Base-by-base conservation (phyloP, 169 alveolate genomes). In the Perkinsus marinus region DNA sequence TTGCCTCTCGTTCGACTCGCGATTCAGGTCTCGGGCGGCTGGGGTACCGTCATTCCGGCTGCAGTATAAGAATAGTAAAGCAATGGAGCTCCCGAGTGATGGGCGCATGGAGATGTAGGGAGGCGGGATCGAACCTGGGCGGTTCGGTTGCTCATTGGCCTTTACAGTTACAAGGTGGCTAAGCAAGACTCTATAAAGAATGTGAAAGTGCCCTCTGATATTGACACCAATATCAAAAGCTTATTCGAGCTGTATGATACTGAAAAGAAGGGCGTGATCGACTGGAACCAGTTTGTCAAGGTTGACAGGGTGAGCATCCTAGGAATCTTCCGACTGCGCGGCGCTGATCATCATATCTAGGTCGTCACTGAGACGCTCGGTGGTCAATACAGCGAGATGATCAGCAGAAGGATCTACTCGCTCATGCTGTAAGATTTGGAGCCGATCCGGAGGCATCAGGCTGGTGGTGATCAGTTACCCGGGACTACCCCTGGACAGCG, bases 331-430 rank as follows among this genome's bases (percentile, higher is more conserved):
- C 26, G 7, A 57, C 37, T 16, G 30, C 79, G 79, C 79, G 7
- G 46, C 46, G 46, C 46, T 6, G 3, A 10, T 6, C 19, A 41
- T 41, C 19, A 6, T 10, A 57, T 16, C 34, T 26, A 57, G 79
- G 79, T 93, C 38, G 91, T 93, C 90, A 93, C 93, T 19, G 94
- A 93, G 68, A 91, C 93, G 57, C 91, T 93, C 10, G 94, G 94
- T 37, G 94, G 94, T 57, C 94, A 93, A 91, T 93, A 93, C 89
- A 91, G 89, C n/a, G 94, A 93, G 93, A 93, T 91, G 94, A 93
- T 93, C 89, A 91, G 93, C n/a, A 90, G 94, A 7, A 91, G 94
- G 41, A 93, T 91, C 5, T 93, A 68, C 93, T 91, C 93, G 68
- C 91, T 93, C 92, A 93, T 93, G 94, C 90, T 91, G 79, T 57